phyloP scores from a whole-genome alignment of 306 rosid genomes.

The Sphenostylis stenocarpa region DNA sequence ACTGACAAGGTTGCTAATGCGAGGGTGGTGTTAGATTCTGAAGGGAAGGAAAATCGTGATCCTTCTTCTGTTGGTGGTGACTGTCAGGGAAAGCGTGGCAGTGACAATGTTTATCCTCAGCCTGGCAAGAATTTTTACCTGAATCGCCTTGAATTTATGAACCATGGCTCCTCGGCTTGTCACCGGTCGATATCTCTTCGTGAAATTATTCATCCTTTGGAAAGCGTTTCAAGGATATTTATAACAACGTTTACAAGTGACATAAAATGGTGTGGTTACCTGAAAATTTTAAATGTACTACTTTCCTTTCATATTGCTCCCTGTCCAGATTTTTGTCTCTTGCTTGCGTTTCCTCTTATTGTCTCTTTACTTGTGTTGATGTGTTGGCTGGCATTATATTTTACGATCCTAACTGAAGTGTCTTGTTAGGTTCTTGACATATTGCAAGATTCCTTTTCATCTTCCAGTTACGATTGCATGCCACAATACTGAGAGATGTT shows the following conservation, averaged over 20 bases:
- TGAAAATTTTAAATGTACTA: constrained; percentile 17
- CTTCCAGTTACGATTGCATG: constrained; percentile 74
- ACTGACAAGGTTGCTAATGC: constrained; percentile 15
- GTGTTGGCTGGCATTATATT: not conserved
- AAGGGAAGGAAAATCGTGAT: constrained; percentile 13
- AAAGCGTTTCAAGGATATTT: constrained; percentile 59
- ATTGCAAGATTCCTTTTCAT: constrained; percentile 66
- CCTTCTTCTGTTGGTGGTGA: constrained; percentile 31
- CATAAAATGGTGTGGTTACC: constrained; percentile 60
- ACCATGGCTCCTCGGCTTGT: constrained; percentile 28
- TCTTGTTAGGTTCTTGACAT: constrained; percentile 65
- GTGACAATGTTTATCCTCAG: constrained; percentile 29
- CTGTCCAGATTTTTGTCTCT: not conserved
- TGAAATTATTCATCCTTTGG: constrained; percentile 72
- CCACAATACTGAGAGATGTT: constrained; percentile 71
- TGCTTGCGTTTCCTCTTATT: not conserved
- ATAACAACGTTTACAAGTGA: constrained; percentile 83
- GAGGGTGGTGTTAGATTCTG: not conserved
- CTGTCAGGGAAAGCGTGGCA: not conserved
- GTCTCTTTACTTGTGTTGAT: not conserved
- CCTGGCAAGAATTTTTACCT: constrained; percentile 74
- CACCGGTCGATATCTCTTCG: constrained; percentile 51
- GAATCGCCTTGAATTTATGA: constrained; percentile 55
- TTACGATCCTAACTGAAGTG: constrained; percentile 19
- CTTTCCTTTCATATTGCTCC: constrained; percentile 23